Evolutionary conservation across 1,284 basidiomycete genomes (phyloP), one percentile per base, ranked within the genome.

Genomic region (Grifola frondosa): DNA sequence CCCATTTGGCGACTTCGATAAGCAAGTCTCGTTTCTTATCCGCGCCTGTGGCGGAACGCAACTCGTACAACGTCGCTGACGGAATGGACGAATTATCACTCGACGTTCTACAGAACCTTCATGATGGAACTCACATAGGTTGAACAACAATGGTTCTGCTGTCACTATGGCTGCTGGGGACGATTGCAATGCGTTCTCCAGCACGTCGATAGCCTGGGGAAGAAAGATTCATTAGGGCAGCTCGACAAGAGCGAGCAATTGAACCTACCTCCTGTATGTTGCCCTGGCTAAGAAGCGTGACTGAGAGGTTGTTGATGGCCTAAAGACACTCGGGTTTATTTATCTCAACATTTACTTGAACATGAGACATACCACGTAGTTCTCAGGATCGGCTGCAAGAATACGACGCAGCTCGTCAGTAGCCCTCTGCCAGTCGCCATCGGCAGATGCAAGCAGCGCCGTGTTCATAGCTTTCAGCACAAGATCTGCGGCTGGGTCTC

Each of bases 131-230:
- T 51, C 59, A 89, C 88, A 85, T 13, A 91, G 69, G 52, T 91
- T 91, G 65, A 90, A 91, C 32, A 91, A 58, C 62, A 86, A 86
- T 5, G 88, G 87, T 56, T 91, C 88, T 3, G 85, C 81, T 16
- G 81, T 74, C 9, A 84, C 80, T 12, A 84, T 76, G 32, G 76
- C 77, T 1, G 83, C 74, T 1, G 88, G 88, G 2, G 84, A 83
- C 4, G 72, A 59, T 37, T 67, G 69, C 20, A 91, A 60, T 3
- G 79, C 80, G 3, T 52, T 61, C 61, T 91, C 88, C 23, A 91
- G 67, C 2, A 81, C 69, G 31, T 77, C 71, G 37, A 88, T 88
- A 2, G 77, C 83, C 82, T 87, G 43, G 5, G 38, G n/a, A 36
- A 38, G 19, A 1, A 4, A 35, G 20, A 19, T 39, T 19, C 22